A percentile compares a stretch with the other conserved stretches of the same genome.
These are phyloP conservation scores for Margaritispora aquatica DNA, from an alignment of 495 filamentous ascomycete genomes.

Conservation along the genomic window DNA sequence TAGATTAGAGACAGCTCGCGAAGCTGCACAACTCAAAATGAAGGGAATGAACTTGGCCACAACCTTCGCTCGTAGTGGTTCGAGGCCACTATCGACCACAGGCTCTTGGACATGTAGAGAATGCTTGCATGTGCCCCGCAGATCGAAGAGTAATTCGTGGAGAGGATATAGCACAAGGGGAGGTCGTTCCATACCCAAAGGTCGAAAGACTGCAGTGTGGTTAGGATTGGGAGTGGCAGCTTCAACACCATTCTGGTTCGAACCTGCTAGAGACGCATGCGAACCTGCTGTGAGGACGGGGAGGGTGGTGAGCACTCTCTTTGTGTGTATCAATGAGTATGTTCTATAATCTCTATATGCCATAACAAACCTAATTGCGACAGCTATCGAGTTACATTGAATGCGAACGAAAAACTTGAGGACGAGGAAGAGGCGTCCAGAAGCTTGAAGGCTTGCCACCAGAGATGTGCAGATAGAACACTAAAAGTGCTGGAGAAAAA, in stretches of 20 bases:
- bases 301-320: conserved; percentile 69
- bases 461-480: conserved; percentile 81
- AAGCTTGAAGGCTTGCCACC: conserved; percentile 73
- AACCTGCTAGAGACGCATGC: conserved; percentile 67
- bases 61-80: neutral
- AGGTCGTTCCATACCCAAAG: neutral
- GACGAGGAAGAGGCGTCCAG: conserved; percentile 52
- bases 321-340: conserved; percentile 86
- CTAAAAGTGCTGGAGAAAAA: conserved; percentile 85
- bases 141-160: neutral
- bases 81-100: neutral
- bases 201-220: neutral
- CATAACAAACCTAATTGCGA: neutral
- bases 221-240: conserved; percentile 35
- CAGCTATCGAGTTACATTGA: conserved; percentile 80
- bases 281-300: conserved; percentile 69
- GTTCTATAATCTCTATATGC: conserved; percentile 26
- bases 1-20: neutral
- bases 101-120: conserved; percentile 25
- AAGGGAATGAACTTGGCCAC: conserved; percentile 10
- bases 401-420: conserved; percentile 50
- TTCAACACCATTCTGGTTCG: conserved; percentile 59
- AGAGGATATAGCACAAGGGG: conserved; percentile 10
- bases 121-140: conserved; percentile 17
- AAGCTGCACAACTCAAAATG: neutral